Conservation (phyloP, 2,329 filamentous ascomycete species). For the Fusarium duplospermum region DNA sequence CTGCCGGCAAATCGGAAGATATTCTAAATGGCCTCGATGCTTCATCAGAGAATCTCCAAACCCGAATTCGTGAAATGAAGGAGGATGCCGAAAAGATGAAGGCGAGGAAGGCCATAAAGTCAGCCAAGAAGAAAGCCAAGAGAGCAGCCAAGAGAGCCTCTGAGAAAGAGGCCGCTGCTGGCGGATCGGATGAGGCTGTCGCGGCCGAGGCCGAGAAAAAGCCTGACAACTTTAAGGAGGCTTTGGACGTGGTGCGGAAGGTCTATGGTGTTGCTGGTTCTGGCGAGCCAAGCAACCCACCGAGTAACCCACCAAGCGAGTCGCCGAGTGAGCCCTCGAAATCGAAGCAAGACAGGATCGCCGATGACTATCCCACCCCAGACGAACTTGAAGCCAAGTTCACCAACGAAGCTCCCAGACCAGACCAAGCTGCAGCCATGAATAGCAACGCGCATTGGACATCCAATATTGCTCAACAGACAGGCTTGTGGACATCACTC, state of each 20-base stretch:
- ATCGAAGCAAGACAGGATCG: background rate
- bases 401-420: background rate
- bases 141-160: background rate
- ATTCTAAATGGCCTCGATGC: background rate
- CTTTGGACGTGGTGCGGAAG: constrained; percentile 39
- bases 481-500: constrained; percentile 46
- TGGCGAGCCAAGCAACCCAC: background rate
- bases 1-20: background rate
- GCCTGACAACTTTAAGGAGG: constrained; percentile 33
- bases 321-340: background rate
- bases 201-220: background rate
- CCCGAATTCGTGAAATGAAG: background rate
- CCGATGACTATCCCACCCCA: background rate
- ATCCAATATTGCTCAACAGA: background rate
- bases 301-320: background rate
- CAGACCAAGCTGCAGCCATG: background rate
- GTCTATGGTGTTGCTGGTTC: constrained; percentile 38
- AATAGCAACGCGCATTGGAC: background rate
- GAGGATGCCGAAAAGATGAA: background rate
- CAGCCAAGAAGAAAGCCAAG: background rate
- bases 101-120: background rate
- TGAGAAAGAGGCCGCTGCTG: background rate
- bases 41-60: background rate
- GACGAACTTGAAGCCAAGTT: background rate
- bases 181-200: background rate